Evolutionary conservation across 495 filamentous ascomycete genomes (phyloP).

Genomic region (Cetradonia linearis): DNA sequence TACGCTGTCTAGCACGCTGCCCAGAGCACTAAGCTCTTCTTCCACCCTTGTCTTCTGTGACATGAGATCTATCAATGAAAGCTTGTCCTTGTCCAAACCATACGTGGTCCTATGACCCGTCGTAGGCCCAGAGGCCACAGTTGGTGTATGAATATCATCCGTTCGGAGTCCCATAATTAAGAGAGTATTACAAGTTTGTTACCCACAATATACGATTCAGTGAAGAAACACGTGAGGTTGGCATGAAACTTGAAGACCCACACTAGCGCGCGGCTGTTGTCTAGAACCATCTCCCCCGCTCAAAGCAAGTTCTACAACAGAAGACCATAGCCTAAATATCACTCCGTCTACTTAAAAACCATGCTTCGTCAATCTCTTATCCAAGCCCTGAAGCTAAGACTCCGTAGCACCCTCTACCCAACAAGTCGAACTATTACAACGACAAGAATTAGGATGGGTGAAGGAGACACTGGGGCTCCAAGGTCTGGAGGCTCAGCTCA

Average conservation of each 20-base stretch:
- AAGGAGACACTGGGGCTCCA: conserved; percentile 59
- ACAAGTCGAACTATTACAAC: conserved; percentile 53
- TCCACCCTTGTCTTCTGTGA: conserved; percentile 72
- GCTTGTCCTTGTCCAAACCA: conserved; percentile 42
- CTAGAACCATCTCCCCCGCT: conserved; percentile 12
- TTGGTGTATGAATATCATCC: conserved; percentile 67
- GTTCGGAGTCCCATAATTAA: conserved; percentile 40
- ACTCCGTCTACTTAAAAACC: background rate
- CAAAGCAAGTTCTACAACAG: conserved; percentile 10
- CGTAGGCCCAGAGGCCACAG: conserved; percentile 61
- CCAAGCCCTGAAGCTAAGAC: conserved; percentile 44
- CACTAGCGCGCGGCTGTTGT: conserved; percentile 15
- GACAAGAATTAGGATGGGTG: conserved; percentile 50
- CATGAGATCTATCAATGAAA: conserved; percentile 54
- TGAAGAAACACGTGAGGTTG: background rate
- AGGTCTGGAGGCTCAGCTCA: conserved; percentile 33
- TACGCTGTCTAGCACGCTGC: conserved; percentile 81
- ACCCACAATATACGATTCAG: background rate
- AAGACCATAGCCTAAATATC: background rate
- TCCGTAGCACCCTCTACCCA: conserved; percentile 38
- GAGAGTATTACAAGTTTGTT: background rate
- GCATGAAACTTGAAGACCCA: background rate
- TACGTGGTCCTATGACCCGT: conserved; percentile 41
- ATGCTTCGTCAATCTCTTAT: conserved; percentile 61
- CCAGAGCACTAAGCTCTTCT: conserved; percentile 70